Evolutionary conservation across 495 filamentous ascomycete species (phyloP), one percentile per base, ranked within the genome.

Genomic region (Penicillium odoratum): DNA sequence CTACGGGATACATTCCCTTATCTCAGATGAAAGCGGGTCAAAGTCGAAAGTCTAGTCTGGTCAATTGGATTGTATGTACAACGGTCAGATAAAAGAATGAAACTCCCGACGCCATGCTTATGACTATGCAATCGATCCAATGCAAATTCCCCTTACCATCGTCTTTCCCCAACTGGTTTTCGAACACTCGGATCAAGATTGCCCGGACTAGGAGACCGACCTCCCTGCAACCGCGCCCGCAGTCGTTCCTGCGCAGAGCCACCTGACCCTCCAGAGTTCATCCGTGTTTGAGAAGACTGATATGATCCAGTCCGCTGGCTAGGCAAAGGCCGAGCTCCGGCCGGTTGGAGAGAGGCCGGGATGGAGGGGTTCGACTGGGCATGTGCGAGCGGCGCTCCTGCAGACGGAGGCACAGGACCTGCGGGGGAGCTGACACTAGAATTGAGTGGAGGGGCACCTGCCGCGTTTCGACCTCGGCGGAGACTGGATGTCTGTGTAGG

Each of bases 291-390:
- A 25, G 64, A 48, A 28, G 71, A 74, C 74, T 93, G 89, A 65
- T 90, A 88, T 57, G 89, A 91, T 5, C 87, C 88, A 3, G 80
- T 81, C 16, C 87, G 73, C 70, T 92, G 89, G 58, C 86, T 89
- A 7, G 85, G 88, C 57, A 89, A 64, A 11, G 86, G 88, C 26
- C 88, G 69, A 33, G 79, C 70, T 6, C 78, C 68, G 15, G 78
- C 67, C 0, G 77, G 76, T 25, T 80, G 78, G 7, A 71, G 54
- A 10, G 48, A 40, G 9, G 57, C 55, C 0, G 71, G 49, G 48
- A 56, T 30, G 33, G 13, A 9, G 59, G 66, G 18, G 16, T 61
- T 53, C 3, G 64, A 60, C 18, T 65, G 62, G 5, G 60, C 21
- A 7, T 55, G 59, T 21, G 51, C 30, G 25, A 64, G 51, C 30